Evolutionary conservation across 2,329 filamentous ascomycete species (phyloP).

Genomic region (Ceratocystis alfenasii): DNA sequence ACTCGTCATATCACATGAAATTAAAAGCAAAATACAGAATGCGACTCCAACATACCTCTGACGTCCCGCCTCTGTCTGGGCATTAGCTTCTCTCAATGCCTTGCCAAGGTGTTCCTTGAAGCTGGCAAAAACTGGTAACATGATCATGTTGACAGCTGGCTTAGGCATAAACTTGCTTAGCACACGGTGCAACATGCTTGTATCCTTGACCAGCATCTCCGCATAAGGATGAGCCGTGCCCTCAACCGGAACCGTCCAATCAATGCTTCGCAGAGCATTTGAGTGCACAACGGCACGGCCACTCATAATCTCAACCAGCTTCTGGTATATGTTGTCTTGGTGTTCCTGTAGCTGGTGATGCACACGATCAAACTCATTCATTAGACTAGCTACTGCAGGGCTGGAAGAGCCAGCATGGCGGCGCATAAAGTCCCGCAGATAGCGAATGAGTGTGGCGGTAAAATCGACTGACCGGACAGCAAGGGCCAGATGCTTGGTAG

Average conservation of each 20-base stretch:
- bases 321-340: conserved; percentile 81
- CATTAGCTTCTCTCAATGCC: conserved; percentile 52
- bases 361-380: conserved; percentile 81
- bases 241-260: conserved; percentile 45
- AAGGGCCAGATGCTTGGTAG: conserved; percentile 84
- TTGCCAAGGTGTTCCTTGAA: conserved; percentile 70
- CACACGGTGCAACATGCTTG: conserved; percentile 69
- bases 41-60: conserved; percentile 47
- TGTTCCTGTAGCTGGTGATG: conserved; percentile 77
- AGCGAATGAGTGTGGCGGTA: conserved; percentile 73
- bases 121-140: conserved; percentile 69
- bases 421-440: conserved; percentile 81
- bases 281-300: conserved; percentile 62
- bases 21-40: background rate
- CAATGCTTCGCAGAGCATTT: conserved; percentile 58
- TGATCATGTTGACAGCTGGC: conserved; percentile 65
- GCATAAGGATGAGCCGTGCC: conserved; percentile 53
- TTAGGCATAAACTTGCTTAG: conserved; percentile 72
- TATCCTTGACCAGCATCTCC: conserved; percentile 79
- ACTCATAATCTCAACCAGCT: conserved; percentile 85
- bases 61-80: conserved; percentile 56
- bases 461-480: conserved; percentile 84
- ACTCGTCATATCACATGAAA: background rate
- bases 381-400: conserved; percentile 44
- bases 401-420: conserved; percentile 48